Base-by-base conservation (phyloP, 805 yeast genomes). In the Metschnikowia vanudenii region DNA sequence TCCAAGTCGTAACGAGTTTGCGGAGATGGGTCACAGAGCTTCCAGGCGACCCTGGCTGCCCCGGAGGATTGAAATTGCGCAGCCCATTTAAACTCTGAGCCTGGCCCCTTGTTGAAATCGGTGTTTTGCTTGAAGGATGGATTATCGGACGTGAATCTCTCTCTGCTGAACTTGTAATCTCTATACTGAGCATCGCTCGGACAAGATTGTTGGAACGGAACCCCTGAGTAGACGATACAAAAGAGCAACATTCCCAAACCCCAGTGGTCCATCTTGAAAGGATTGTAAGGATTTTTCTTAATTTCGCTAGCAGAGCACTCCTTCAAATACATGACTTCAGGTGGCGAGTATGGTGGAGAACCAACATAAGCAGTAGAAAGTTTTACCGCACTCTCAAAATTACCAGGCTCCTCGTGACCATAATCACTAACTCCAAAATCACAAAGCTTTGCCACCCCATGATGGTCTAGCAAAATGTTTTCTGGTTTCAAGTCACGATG, bases 261-360 rank as follows among this genome's bases (percentile, higher is more conserved):
- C 86, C 90, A 86, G 58, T 73, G 68, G 65, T 86, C 95, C 73
- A 85, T 79, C 50, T 75, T 74, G 56, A 80, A 81, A 0, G 90
- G 85, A 59, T 84, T 79, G 64, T 81, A 82, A 4, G 76, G 63
- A 69, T 69, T 59, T 53, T 62, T 62, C 63, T 69, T 65, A 45
- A 59, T 35, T 47, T 69, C 74, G 3, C 57, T 35, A 29, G 52
- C 46, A 14, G 67, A 57, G 48, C 63, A 42, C 32, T 68, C 76
- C 49, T 71, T 73, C 51, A 78, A 68, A 22, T 67, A 61, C 78
- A 81, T 76, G 13, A 85, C 87, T 63, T 86, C 94, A 1, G 95
- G 94, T 4, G 92, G 81, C 11, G 84, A 79, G 62, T 84, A 86
- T 1, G 94, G 94, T 3, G 94, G 88, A 1, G 91, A 84, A 1